Conservation (phyloP, 139 green algal species). For the Picochlorum sp. region DNA sequence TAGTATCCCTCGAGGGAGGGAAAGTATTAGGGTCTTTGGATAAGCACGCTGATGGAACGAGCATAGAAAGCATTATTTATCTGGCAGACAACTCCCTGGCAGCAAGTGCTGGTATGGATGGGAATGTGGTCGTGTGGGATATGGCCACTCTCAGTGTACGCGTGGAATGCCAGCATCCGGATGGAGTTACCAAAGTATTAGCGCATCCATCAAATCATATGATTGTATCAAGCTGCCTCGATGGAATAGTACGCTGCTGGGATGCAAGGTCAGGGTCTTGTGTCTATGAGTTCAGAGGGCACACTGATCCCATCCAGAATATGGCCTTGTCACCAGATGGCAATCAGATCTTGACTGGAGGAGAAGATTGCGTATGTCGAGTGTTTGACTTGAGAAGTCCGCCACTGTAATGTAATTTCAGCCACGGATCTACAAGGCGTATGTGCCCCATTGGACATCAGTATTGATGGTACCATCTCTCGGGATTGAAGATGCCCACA, state of each 20-base stretch:
- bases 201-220: conserved; percentile 56
- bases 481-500: too few relatives aligned
- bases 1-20: conserved; percentile 46
- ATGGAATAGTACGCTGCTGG: conserved; percentile 69
- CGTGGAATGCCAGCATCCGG: conserved; percentile 50
- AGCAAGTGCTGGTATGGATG: conserved; percentile 60
- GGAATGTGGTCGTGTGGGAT: conserved; percentile 72
- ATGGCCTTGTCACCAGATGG: conserved; percentile 56
- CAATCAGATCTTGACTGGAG: conserved; percentile 50
- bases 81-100: conserved; percentile 39
- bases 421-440: too few relatives aligned
- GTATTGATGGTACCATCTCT: too few relatives aligned
- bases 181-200: conserved; percentile 49
- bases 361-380: conserved; percentile 58
- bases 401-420: too few relatives aligned
- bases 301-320: conserved; percentile 56
- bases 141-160: conserved; percentile 25
- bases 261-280: conserved; percentile 59
- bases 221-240: conserved; percentile 65
- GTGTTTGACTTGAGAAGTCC: conserved; percentile 46
- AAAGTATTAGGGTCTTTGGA: conserved; percentile 16
- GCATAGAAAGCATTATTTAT: conserved; percentile 64
- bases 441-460: too few relatives aligned
- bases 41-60: conserved; percentile 57
- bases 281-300: conserved; percentile 40